Conservation (phyloP, 2,329 filamentous ascomycete genomes). For the Scorias spongiosa region DNA sequence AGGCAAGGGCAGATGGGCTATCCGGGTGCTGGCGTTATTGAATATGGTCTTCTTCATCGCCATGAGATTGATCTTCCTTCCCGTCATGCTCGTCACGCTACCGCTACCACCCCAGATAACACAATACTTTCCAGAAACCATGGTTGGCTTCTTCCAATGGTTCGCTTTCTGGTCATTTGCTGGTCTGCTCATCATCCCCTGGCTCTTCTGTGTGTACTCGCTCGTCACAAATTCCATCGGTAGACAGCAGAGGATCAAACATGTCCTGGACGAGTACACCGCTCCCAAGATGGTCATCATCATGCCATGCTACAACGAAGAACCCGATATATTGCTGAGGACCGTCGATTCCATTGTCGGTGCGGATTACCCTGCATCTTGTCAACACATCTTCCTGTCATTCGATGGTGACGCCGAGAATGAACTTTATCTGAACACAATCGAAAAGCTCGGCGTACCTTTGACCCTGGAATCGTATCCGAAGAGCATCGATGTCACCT, state of each 20-base stretch:
- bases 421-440: conserved; percentile 74
- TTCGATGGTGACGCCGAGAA: conserved; percentile 87
- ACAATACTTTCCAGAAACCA: conserved; percentile 50
- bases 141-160: conserved; percentile 70
- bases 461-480: conserved; percentile 64
- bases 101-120: conserved; percentile 62
- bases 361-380: conserved; percentile 82
- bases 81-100: conserved; percentile 85
- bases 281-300: conserved; percentile 91
- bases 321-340: conserved; percentile 66
- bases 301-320: conserved; percentile 94
- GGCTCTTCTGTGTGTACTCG: conserved; percentile 86
- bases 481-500: conserved; percentile 77
- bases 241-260: conserved; percentile 65
- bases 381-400: conserved; percentile 87
- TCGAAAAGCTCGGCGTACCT: conserved; percentile 71
- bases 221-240: conserved; percentile 78
- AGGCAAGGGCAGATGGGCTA: conserved; percentile 48
- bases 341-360: conserved; percentile 85
- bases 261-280: conserved; percentile 66
- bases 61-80: conserved; percentile 76
- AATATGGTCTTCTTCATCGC: conserved; percentile 60
- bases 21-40: conserved; percentile 59
- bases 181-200: conserved; percentile 69
- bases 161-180: conserved; percentile 94